Evolutionary conservation across 495 filamentous ascomycete genomes (phyloP).

Genomic region (Chaetomium cochliodes): DNA sequence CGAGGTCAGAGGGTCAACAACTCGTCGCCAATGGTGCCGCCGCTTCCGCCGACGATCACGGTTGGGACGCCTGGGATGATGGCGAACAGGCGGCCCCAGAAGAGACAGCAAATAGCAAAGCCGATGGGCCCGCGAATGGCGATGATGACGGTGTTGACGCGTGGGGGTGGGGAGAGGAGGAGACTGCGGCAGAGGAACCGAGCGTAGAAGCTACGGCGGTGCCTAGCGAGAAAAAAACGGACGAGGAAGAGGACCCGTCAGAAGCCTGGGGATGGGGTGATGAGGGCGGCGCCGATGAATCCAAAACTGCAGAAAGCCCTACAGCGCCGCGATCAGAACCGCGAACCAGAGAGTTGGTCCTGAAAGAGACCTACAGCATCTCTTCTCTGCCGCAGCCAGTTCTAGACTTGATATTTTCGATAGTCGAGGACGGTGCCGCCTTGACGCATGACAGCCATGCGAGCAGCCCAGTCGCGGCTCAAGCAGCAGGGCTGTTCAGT

Average conservation of each 20-base stretch:
- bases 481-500: conserved; percentile 71
- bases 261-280: conserved; percentile 78
- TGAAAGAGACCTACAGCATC: conserved; percentile 83
- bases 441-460: conserved; percentile 49
- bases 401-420: conserved; percentile 63
- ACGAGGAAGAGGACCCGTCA: conserved; percentile 53
- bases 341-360: conserved; percentile 56
- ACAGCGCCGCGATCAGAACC: conserved; percentile 19
- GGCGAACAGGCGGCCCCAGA: conserved; percentile 46
- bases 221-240: conserved; percentile 18
- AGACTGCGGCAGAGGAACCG: conserved; percentile 34
- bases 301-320: conserved; percentile 21
- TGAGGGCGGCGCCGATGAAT: conserved; percentile 38
- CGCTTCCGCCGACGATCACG: conserved; percentile 51
- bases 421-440: conserved; percentile 67
- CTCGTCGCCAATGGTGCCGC: conserved; percentile 54
- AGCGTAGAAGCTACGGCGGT: conserved; percentile 28
- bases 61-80: conserved; percentile 74
- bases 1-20: conserved; percentile 60
- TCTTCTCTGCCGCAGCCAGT: conserved; percentile 80
- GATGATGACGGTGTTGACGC: conserved; percentile 56
- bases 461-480: conserved; percentile 59
- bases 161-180: conserved; percentile 62
- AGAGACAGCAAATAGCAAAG: conserved; percentile 14
- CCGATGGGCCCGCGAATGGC: conserved; percentile 17